These are phyloP conservation scores for Cryptococcus amylolentus DNA, from an alignment of 1,284 basidiomycete species.

Conservation along the genomic window DNA sequence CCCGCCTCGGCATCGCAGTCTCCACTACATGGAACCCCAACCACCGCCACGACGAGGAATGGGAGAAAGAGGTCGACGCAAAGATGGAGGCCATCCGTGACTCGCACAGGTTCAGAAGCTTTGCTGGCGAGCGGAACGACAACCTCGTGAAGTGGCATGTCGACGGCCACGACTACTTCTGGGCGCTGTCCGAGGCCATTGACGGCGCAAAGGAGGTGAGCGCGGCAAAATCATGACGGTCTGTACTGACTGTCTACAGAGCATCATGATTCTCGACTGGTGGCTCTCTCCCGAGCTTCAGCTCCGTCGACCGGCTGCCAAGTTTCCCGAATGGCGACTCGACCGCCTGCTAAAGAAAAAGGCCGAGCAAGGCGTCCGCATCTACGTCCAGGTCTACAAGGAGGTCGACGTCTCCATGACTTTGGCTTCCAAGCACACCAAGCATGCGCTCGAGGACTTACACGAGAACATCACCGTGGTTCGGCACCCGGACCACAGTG, in stretches of 20 bases:
- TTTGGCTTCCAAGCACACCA: slow-evolving; percentile 80
- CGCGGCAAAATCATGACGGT: background rate
- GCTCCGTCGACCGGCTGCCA: slow-evolving; percentile 79
- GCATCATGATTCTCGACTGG: slow-evolving; percentile 76
- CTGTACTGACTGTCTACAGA: slow-evolving; percentile 30
- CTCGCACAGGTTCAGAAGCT: slow-evolving; percentile 77
- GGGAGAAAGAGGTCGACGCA: slow-evolving; percentile 63
- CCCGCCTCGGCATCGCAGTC: slow-evolving; percentile 35
- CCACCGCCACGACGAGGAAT: slow-evolving; percentile 65
- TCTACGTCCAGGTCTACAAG: slow-evolving; percentile 86
- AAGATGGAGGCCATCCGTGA: slow-evolving; percentile 68
- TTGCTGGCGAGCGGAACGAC: slow-evolving; percentile 61
- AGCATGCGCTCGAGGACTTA: slow-evolving; percentile 72
- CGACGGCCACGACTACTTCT: slow-evolving; percentile 89
- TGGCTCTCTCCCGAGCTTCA: slow-evolving; percentile 78
- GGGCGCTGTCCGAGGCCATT: slow-evolving; percentile 82
- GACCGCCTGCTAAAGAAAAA: slow-evolving; percentile 79
- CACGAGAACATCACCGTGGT: slow-evolving; percentile 82
- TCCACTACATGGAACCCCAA: slow-evolving; percentile 50
- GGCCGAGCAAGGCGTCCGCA: slow-evolving; percentile 81
- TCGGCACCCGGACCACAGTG: slow-evolving; percentile 85
- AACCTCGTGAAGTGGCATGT: slow-evolving; percentile 88
- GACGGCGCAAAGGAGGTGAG: slow-evolving; percentile 55
- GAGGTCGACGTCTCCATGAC: slow-evolving; percentile 88
- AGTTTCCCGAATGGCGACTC: slow-evolving; percentile 77